Conservation (phyloP, 1,284 basidiomycete species). For the Rhodotorula sp. region DNA sequence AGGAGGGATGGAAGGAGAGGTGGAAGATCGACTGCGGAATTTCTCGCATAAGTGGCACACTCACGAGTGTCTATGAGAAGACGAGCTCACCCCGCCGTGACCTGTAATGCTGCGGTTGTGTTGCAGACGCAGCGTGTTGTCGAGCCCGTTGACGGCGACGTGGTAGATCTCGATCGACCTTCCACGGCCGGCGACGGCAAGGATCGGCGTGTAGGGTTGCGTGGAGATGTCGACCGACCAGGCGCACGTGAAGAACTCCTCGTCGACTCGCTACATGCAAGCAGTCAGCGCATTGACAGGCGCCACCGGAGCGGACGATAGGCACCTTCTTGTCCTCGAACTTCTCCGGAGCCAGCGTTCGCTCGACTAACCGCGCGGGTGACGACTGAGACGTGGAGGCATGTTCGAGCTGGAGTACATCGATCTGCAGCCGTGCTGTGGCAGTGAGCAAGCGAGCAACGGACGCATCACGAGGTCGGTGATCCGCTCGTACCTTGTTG, state of each 20-base stretch:
- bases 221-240: constrained; percentile 47
- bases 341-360: neutral
- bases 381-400: neutral
- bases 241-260: constrained; percentile 38
- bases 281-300: neutral
- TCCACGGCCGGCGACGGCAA: constrained; percentile 41
- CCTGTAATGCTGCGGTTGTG: constrained; percentile 41
- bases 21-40: constrained; percentile 40
- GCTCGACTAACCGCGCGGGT: no score
- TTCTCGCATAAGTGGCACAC: no score
- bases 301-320: neutral
- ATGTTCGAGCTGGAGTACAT: neutral
- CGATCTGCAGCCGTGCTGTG: constrained; percentile 3
- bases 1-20: constrained; percentile 40
- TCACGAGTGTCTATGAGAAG: neutral
- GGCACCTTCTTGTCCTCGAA: neutral
- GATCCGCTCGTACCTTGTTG: constrained; percentile 15
- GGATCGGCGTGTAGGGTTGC: constrained; percentile 42
- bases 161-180: constrained; percentile 46
- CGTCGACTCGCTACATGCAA: constrained; percentile 15
- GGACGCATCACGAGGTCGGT: no score
- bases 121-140: neutral
- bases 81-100: constrained; percentile 46
- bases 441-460: no score
- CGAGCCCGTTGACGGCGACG: constrained; percentile 2